phyloP scores from a whole-genome alignment of 2,329 filamentous ascomycete genomes.

The Neofusicoccum kwambonambiense region DNA sequence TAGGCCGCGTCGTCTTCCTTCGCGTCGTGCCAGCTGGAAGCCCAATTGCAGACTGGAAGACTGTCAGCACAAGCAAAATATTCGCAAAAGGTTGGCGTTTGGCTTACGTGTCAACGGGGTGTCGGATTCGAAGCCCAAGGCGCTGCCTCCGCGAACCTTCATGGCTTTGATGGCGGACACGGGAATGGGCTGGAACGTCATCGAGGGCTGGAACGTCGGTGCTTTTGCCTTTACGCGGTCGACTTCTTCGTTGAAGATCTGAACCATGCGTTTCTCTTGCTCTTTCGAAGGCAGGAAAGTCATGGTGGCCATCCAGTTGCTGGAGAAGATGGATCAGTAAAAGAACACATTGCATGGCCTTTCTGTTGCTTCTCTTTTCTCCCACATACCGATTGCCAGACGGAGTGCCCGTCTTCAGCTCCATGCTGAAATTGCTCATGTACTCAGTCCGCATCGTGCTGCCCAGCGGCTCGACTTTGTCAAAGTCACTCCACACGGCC shows the following conservation, averaged over 20 bases:
- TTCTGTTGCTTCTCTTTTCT: neutral
- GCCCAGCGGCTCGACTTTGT: constrained; percentile 24
- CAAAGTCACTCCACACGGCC: constrained; percentile 24
- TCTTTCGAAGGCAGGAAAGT: neutral
- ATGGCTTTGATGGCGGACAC: neutral
- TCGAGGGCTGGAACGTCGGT: neutral
- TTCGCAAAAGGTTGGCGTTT: neutral
- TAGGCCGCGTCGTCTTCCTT: neutral
- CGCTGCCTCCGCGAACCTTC: neutral
- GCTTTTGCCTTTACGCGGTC: neutral
- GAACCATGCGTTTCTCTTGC: neutral
- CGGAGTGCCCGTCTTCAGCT: constrained; percentile 18
- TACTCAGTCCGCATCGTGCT: constrained; percentile 26
- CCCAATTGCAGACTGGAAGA: neutral
- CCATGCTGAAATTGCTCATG: constrained; percentile 27
- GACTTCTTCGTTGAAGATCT: neutral
- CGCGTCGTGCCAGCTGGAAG: neutral
- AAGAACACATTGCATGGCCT: neutral
- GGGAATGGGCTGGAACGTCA: constrained; percentile 2
- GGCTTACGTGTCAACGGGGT: neutral
- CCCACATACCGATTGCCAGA: constrained; percentile 14
- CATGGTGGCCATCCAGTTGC: neutral
- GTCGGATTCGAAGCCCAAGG: neutral
- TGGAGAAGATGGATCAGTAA: neutral
- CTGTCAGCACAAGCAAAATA: neutral